A percentile compares a stretch with the other conserved stretches of the same genome.
phyloP scores from a whole-genome alignment of 208 protist genomes.

The Naegleria lovaniensis region DNA sequence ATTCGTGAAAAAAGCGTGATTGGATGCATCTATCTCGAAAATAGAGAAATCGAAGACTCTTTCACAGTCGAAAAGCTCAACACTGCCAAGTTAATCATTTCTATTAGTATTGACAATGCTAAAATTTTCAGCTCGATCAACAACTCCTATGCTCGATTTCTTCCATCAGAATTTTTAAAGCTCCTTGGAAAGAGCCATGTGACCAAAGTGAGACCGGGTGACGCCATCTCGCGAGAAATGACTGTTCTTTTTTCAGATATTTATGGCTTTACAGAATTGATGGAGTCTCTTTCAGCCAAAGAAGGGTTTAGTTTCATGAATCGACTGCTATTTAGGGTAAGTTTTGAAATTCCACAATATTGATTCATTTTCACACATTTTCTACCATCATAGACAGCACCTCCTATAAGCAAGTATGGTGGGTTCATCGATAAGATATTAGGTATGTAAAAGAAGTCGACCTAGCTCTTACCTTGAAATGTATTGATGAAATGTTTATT shows the following conservation, averaged over 20 bases:
- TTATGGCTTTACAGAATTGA: conserved; percentile 44
- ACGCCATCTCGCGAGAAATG: background rate
- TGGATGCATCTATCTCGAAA: background rate
- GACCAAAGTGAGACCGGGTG: background rate
- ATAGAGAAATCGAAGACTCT: background rate
- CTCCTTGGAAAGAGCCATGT: background rate
- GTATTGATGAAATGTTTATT: too few relatives aligned
- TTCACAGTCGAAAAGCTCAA: background rate
- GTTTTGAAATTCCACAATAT: conserved; percentile 28
- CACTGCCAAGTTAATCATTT: background rate
- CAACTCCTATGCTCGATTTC: background rate
- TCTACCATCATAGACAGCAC: background rate
- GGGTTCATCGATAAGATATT: conserved; percentile 56
- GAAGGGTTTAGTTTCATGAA: conserved; percentile 44
- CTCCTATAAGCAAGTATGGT: conserved; percentile 27
- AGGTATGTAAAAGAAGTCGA: too few relatives aligned
- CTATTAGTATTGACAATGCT: background rate
- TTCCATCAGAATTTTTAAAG: background rate
- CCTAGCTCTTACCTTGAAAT: too few relatives aligned
- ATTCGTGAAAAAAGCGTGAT: background rate
- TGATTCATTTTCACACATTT: too few relatives aligned
- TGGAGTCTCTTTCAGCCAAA: conserved; percentile 33
- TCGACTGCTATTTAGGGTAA: background rate
- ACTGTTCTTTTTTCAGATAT: conserved; percentile 53
- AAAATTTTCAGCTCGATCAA: background rate